phyloP scores from a whole-genome alignment of 352 stramenopile genomes.

The Thraustochytrium sp. region DNA sequence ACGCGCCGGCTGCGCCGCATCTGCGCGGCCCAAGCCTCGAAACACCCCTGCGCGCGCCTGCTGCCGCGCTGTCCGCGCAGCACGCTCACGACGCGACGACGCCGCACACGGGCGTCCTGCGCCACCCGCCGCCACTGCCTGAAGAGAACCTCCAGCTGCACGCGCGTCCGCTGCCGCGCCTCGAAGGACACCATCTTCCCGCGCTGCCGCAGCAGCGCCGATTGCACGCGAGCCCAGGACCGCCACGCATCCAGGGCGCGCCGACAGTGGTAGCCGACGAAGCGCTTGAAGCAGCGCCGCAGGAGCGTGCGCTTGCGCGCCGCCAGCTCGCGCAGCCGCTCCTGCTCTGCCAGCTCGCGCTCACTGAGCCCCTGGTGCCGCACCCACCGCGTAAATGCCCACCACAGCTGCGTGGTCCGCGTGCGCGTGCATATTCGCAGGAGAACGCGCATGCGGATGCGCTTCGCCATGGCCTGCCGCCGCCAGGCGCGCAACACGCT shows the following conservation, averaged over 20 bases:
- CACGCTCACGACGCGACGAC: neutral
- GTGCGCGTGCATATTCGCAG: neutral
- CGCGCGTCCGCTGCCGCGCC: neutral
- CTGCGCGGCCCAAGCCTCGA: too few species aligned
- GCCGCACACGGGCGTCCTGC: neutral
- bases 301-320: neutral
- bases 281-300: neutral
- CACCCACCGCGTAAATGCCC: neutral
- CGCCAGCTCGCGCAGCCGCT: neutral
- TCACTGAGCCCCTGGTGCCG: neutral
- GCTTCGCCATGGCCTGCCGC: neutral
- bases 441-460: neutral
- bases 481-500: neutral
- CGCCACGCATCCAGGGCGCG: neutral
- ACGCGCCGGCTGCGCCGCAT: too few species aligned
- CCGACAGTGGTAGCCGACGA: neutral
- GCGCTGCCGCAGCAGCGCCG: neutral
- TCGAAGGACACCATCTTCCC: neutral
- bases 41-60: too few species aligned
- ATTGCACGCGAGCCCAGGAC: neutral
- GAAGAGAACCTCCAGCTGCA: neutral
- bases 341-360: neutral
- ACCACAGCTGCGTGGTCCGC: neutral
- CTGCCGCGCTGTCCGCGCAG: neutral
- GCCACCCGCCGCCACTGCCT: neutral